Base-by-base conservation (phyloP, 306 rosid species). In the Quercus agrifolia region DNA sequence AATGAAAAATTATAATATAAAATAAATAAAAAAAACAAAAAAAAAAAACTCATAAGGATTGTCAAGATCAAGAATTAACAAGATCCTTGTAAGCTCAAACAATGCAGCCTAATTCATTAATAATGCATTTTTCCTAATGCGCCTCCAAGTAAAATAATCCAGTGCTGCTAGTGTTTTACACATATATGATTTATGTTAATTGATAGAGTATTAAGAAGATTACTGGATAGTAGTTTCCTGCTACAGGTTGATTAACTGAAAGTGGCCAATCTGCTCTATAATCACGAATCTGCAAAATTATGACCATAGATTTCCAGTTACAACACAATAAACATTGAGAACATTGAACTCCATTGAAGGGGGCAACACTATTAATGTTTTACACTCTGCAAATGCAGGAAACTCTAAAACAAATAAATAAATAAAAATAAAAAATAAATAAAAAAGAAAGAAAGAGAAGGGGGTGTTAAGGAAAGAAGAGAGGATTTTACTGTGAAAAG, bases 171-270 rank as follows among this genome's bases (percentile, higher is more conserved):
- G 18, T 64, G 38, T 19, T 70, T 30, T 15, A 33, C 56, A 77
- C 49, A 18, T 63, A 23, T n/a, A 12, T 51, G n/a, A 12, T 44
- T 49, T 49, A 63, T 14, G 19, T 30, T 17, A 66, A 10, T 30
- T 49, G 52, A 10, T 70, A 2, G 52, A 52, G 27, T 46, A 52
- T 18, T 33, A 30, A 76, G 75, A 74, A 56, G 33, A 64, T 91
- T 92, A 94, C 98, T 14, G 98, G 98, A 74, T 94, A 94, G 72
- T 89, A 94, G 86, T 94, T 94, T 88, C 97, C 98, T 64, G 97
- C 94, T 23, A 87, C 87, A 56, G 97, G 98, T 80, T 94, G 94
- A 79, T 71, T 88, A 77, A 94, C 97, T 20, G 78, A 51, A 75
- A 94, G 97, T 41, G 81, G 87, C 98, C 97, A 92, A 82, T 92